These are phyloP conservation scores for Pseudonitzschia multiseries DNA, from an alignment of 108 stramenopile genomes.

Conservation along the genomic window DNA sequence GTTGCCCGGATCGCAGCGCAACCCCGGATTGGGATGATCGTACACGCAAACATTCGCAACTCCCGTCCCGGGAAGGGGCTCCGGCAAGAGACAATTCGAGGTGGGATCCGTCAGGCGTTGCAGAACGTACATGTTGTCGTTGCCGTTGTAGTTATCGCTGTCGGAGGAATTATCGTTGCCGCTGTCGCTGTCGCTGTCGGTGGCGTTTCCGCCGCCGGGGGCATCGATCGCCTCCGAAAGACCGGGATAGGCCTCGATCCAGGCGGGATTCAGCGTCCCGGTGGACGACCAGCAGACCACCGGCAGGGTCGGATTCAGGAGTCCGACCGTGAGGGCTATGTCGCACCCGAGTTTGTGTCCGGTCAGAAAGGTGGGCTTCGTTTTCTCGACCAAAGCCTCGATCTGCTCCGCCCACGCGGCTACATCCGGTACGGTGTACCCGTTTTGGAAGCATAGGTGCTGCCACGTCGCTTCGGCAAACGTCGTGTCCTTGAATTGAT, in stretches of 20 bases:
- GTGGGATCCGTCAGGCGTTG: neutral
- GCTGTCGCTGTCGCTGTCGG: neutral
- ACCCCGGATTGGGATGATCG: neutral
- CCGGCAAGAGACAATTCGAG: neutral
- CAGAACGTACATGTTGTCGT: neutral
- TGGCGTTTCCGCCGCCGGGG: neutral
- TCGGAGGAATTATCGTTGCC: neutral
- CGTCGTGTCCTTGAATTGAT: neutral
- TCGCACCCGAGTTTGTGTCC: conserved; percentile 11
- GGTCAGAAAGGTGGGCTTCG: neutral
- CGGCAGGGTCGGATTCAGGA: neutral
- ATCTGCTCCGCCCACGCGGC: conserved; percentile 13
- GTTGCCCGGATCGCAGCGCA: neutral
- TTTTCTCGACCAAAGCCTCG: conserved; percentile 13
- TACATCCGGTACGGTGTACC: neutral
- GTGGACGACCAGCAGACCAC: neutral
- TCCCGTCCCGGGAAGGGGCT: neutral
- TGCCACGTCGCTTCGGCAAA: neutral
- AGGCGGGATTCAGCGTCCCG: neutral
- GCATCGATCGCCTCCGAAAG: neutral
- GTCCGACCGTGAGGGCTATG: neutral
- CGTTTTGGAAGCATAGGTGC: neutral
- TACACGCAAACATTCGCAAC: neutral
- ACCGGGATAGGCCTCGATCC: conserved; percentile 7
- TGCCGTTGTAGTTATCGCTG: too few species aligned